Base-by-base conservation (phyloP, 140 eudicot genomes). In the Flaveria floridana region DNA sequence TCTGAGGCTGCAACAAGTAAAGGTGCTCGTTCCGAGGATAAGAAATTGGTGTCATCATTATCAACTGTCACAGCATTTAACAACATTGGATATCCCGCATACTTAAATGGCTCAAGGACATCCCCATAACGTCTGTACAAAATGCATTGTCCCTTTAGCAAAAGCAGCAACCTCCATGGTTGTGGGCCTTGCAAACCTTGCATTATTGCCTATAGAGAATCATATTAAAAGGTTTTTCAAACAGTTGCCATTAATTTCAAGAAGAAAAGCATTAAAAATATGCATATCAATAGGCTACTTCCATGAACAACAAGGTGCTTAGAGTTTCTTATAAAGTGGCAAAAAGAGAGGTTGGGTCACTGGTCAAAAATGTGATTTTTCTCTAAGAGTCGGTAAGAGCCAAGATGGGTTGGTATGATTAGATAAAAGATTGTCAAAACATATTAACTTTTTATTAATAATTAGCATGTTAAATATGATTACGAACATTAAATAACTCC, bases 181-280 rank as follows among this genome's bases (percentile, higher is more conserved):
- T 94, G 99, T 50, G 99, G 99, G 67, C 99, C 99, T 85, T 94
- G 96, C 81, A 94, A 75, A 63, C 99, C 97, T 91, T 94, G 99
- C 91, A 94, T 91, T 50, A 96, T 82, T 52, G 92, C 97, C 99
- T 94, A 75, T 62, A 67, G 39, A 61, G 63, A 76, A 80, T 71
- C 58, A 84, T 37, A 65, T 59, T 21, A 68, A 41, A 37, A 74
- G 26, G 58, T 13, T 21, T 56, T 9, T 70, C 56, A 61, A 56
- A 15, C 52, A 52, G 14, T 19, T 62, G 67, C 26, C 63, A 14
- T 62, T 28, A 78, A 20, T 70, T 78, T 68, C 50, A 70, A 77
- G 46, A 70, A 18, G 34, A 74, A 41, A 77, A 59, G 65, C 44
- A 16, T 28, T 11, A 61, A 46, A 68, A 7, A 37, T 69, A 70